These are phyloP conservation scores for Candida sanyiensis DNA, from an alignment of 805 yeast genomes.

Conservation along the genomic window DNA sequence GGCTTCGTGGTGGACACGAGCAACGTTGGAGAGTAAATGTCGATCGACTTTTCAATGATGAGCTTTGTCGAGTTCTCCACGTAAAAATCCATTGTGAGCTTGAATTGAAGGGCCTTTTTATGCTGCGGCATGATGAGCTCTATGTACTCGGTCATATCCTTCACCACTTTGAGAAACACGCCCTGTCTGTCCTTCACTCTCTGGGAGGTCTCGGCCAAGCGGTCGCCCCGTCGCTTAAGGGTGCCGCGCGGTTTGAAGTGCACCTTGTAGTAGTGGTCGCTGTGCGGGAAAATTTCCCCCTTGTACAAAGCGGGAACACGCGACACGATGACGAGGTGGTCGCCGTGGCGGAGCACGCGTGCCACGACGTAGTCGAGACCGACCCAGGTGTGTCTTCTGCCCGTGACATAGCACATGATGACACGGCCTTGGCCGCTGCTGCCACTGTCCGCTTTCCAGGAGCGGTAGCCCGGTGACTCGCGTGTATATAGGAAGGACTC, in stretches of 20 bases:
- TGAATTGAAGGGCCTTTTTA: constrained; percentile 30
- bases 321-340: constrained; percentile 57
- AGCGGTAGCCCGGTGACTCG: constrained; percentile 5
- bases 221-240: constrained; percentile 3
- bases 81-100: constrained; percentile 54
- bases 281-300: constrained; percentile 6
- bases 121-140: constrained; percentile 41
- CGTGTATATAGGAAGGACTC: constrained; percentile 14
- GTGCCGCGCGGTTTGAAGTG: background rate
- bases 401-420: constrained; percentile 50
- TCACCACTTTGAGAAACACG: constrained; percentile 36
- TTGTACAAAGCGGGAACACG: constrained; percentile 32
- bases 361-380: constrained; percentile 66
- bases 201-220: constrained; percentile 5
- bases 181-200: constrained; percentile 6
- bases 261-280: constrained; percentile 1
- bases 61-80: constrained; percentile 48
- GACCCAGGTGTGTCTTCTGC: constrained; percentile 54
- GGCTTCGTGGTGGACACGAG: constrained; percentile 54
- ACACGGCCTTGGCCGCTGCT: no score
- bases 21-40: constrained; percentile 55
- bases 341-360: constrained; percentile 55
- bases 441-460: no score
- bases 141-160: constrained; percentile 38
- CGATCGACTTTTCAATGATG: constrained; percentile 53